Conservation (phyloP, 1,284 basidiomycete genomes). For the Megacollybia platyphylla region DNA sequence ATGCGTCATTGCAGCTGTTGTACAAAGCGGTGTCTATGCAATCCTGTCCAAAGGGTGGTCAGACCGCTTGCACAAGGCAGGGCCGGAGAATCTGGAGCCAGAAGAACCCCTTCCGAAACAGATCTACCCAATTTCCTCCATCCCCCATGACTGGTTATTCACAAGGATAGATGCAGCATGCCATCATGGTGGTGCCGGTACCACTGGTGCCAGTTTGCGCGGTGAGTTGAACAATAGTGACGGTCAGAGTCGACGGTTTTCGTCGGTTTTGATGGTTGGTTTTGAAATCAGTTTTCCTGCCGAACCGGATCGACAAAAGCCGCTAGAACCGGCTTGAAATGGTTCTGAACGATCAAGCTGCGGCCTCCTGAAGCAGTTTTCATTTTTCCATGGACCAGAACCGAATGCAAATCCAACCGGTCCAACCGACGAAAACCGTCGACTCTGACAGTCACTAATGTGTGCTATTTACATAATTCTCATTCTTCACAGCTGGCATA, state of each 20-base stretch:
- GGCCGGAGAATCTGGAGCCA: slow-evolving; percentile 35
- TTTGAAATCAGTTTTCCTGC: no score
- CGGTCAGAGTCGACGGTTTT: not conserved
- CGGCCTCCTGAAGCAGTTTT: no score
- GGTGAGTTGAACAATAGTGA: slow-evolving; percentile 28
- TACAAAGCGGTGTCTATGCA: slow-evolving; percentile 75
- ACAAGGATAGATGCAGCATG: slow-evolving; percentile 88
- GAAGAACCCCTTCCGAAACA: slow-evolving; percentile 63
- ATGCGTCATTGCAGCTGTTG: slow-evolving; percentile 80
- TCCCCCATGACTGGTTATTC: slow-evolving; percentile 98
- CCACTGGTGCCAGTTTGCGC: slow-evolving; percentile 85
- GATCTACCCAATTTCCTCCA: slow-evolving; percentile 76
- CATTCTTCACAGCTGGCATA: slow-evolving; percentile 58
- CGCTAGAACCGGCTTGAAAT: no score
- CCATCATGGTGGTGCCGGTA: slow-evolving; percentile 96
- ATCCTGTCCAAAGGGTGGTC: slow-evolving; percentile 98
- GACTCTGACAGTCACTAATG: not conserved
- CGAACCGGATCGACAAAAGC: no score
- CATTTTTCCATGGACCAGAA: no score
- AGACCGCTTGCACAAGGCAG: slow-evolving; percentile 71
- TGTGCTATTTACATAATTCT: slow-evolving; percentile 4
- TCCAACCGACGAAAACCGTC: not conserved
- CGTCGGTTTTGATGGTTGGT: not conserved
- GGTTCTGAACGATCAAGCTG: no score
- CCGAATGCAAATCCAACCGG: no score